Base-by-base conservation (phyloP, 2,329 filamentous ascomycete species). In the Trichoderma gracile region DNA sequence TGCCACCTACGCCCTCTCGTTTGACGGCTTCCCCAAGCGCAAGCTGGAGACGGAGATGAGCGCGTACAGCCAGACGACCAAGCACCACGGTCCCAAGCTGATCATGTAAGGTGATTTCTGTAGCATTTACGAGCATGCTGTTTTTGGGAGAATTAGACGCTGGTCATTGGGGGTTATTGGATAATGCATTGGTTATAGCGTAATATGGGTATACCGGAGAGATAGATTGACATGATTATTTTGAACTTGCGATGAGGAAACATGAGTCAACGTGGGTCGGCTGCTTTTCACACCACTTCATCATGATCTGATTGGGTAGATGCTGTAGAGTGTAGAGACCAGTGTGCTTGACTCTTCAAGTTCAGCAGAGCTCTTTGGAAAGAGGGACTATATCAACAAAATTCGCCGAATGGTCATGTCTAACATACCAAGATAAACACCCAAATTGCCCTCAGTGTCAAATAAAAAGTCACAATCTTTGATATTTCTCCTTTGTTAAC, bases 1-100 rank as follows among this genome's bases (percentile, higher is more conserved):
- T n/a, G 89, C 88, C 1, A 88, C 86, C 0, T 92, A 86, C 70
- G 89, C 88, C 12, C 73, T 78, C 3, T 89, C 86, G 0, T 87
- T 91, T 68, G 79, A 89, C 5, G 85, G 82, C 10, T 89, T 91
- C 76, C 88, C 88, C 0, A 74, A 86, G 75, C 79, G 86, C 27
- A 75, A 74, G 1, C 69, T 73, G 1, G 71, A 75, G 10, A 68
- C 75, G 1, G 67, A 68, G 56, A 67, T 71, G 2, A 67, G 68
- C n/a, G 61, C 67, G 1, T 78, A 80, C 57, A 70, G 73, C n/a
- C 65, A 74, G 65, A 72, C 72, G 10, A 69, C 73, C 63, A 82
- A 81, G 75, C 85, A 84, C 69, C 83, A 82, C 57, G 82, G 82
- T 3, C 76, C 74, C 66, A 79, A 80, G 72, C 73, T 84, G 3